Base-by-base conservation (phyloP, 306 rosid species). In the Arachis hypogaea region DNA sequence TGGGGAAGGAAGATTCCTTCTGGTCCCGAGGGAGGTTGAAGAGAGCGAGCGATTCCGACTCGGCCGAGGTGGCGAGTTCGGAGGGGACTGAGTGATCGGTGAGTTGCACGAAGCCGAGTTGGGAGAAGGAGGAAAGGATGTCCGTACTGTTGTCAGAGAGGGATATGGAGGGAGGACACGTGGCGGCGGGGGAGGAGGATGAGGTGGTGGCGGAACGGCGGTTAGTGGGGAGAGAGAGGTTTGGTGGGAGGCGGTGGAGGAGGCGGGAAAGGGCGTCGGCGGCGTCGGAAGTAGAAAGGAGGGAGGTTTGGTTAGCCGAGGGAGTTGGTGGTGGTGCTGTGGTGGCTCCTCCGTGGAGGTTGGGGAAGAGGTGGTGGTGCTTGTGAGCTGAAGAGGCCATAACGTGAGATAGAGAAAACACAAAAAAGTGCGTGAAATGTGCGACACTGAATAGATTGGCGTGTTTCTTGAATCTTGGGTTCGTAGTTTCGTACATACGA, bases 281-380 rank as follows among this genome's bases (percentile, higher is more conserved):
- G 40, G 88, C 81, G 60, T 74, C 73, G 33, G 89, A 54, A 12
- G 86, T 66, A 44, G 88, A 63, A 7, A 83, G 18, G 73, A 71
- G 82, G 59, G 66, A 68, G 78, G 40, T 68, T 7, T 82, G 64
- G 68, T 83, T 79, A 0, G 86, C 22, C 0, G 97, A 84, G 0
- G 98, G 98, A 0, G 97, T 93, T 7, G 98, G 98, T 29, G 97
- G 97, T 0, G 98, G 97, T 7, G 98, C 96, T 45, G 97, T 84
- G 72, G 97, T 87, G 87, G 96, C 82, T 65, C 88, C 89, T 67
- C 84, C 82, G 71, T 75, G 73, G 76, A 87, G 66, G 73, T 67
- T 84, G 50, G 84, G 67, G 6, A 67, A 22, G 54, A 67, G 81
- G 12, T 60, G 77, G 9, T 77, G 85, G 10, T 89, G 85, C 7